Percentiles rank a stretch among this genome's conserved stretches.
Conservation (phyloP, 2,329 filamentous ascomycete species). For the Aspergillus proliferans region DNA sequence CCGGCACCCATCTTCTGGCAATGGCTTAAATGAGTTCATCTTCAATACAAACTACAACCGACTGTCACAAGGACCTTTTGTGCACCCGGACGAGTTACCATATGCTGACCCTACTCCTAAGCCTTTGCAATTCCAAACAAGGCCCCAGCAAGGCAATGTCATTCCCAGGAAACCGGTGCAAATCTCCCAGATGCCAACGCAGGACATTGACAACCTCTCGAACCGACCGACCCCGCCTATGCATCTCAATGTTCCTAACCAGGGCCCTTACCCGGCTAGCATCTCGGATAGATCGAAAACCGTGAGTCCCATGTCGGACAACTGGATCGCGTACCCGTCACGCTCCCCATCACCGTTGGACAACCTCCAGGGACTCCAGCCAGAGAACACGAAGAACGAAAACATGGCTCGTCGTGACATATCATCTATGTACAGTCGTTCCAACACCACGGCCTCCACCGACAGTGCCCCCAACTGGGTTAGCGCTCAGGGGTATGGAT, state of each 20-base stretch:
- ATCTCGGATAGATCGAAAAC: conserved; percentile 25
- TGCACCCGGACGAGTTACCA: conserved; percentile 31
- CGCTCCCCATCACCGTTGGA: conserved; percentile 24
- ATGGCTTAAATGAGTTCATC: conserved; percentile 46
- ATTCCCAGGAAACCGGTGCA: conserved; percentile 26
- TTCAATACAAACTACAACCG: conserved; percentile 41
- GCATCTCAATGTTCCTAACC: conserved; percentile 22
- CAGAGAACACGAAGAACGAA: conserved; percentile 13
- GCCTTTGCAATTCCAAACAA: background rate
- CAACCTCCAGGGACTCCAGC: background rate
- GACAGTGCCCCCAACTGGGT: conserved; percentile 30
- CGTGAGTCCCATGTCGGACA: conserved; percentile 34
- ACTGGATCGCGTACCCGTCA: conserved; percentile 38
- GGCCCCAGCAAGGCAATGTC: conserved; percentile 3
- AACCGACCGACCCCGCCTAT: conserved; percentile 27
- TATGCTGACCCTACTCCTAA: conserved; percentile 19
- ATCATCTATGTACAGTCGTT: conserved; percentile 29
- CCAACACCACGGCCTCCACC: conserved; percentile 19
- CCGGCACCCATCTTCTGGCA: conserved; percentile 57
- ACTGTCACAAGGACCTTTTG: conserved; percentile 43
- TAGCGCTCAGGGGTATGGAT: conserved; percentile 22
- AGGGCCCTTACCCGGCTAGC: conserved; percentile 20
- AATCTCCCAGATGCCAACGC: conserved; percentile 19
- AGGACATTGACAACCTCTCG: conserved; percentile 22
- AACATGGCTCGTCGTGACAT: conserved; percentile 24